These are phyloP conservation scores for Cadophora sp. DNA, from an alignment of 2,329 filamentous ascomycete species.

Conservation along the genomic window DNA sequence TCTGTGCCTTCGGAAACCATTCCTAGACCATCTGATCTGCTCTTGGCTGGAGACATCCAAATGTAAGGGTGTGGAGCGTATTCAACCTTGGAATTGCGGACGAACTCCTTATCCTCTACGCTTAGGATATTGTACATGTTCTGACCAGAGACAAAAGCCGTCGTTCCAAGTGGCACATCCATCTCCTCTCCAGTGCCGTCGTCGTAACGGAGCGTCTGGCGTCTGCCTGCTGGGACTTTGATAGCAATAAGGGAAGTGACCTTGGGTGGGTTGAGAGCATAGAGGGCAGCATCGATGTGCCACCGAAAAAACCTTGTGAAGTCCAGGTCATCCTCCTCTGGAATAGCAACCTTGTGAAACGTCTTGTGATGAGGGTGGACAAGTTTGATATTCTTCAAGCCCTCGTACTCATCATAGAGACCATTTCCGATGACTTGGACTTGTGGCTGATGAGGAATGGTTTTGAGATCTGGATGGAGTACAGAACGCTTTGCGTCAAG, in stretches of 20 bases:
- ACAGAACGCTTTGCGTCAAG: conserved; percentile 69
- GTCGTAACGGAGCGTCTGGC: conserved; percentile 74
- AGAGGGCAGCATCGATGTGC: conserved; percentile 82
- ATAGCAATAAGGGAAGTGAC: conserved; percentile 78
- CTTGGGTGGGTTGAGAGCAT: conserved; percentile 75
- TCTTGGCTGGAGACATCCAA: conserved; percentile 77
- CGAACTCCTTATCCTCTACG: conserved; percentile 71
- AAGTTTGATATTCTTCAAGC: conserved; percentile 70
- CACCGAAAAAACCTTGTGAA: conserved; percentile 73
- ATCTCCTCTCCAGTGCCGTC: conserved; percentile 72
- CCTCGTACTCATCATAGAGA: conserved; percentile 72
- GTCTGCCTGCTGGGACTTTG: conserved; percentile 69
- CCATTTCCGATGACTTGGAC: conserved; percentile 84
- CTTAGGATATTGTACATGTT: conserved; percentile 73
- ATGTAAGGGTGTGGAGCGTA: conserved; percentile 83
- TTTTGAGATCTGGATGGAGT: conserved; percentile 79
- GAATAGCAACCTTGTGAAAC: conserved; percentile 72
- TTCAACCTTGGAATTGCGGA: conserved; percentile 69
- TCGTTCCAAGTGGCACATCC: conserved; percentile 75
- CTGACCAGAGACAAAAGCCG: conserved; percentile 76
- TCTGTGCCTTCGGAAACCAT: conserved; percentile 71
- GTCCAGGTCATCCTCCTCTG: conserved; percentile 64
- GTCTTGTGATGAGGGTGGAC: conserved; percentile 79
- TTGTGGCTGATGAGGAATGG: conserved; percentile 79
- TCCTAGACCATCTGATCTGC: conserved; percentile 73